phyloP scores from a whole-genome alignment of 805 yeast species.

The Metschnikowia anglica region DNA sequence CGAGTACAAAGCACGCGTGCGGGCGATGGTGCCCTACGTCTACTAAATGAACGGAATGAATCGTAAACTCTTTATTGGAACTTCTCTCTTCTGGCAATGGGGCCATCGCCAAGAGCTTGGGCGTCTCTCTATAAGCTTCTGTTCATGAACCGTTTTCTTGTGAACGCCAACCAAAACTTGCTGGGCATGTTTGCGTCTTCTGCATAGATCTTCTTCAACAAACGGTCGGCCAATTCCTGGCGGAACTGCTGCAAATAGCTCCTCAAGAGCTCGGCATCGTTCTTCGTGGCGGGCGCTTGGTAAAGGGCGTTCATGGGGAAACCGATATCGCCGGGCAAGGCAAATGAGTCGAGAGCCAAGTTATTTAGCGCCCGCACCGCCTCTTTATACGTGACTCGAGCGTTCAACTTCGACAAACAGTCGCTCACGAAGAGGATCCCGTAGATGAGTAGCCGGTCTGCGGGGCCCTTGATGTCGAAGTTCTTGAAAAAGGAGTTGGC shows the following conservation, averaged over 20 bases:
- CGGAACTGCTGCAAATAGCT: constrained; percentile 87
- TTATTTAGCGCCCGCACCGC: constrained; percentile 74
- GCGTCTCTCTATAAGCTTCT: constrained; percentile 54
- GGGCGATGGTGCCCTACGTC: constrained; percentile 33
- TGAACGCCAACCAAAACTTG: constrained; percentile 94
- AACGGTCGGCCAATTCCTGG: constrained; percentile 84
- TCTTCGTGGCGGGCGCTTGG: constrained; percentile 68
- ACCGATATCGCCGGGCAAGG: constrained; percentile 93
- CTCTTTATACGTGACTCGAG: constrained; percentile 51
- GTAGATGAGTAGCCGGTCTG: constrained; percentile 89
- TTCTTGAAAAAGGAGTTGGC: constrained; percentile 96
- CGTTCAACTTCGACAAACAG: constrained; percentile 64
- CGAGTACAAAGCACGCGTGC: constrained; percentile 24
- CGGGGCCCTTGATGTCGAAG: constrained; percentile 93
- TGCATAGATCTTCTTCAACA: constrained; percentile 69
- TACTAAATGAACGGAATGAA: not conserved
- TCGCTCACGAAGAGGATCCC: constrained; percentile 90
- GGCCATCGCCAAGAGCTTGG: not conserved
- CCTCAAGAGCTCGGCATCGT: constrained; percentile 76
- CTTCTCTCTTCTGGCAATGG: too few species aligned
- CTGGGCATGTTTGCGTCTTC: constrained; percentile 65
- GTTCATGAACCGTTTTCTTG: constrained; percentile 94
- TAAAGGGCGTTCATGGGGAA: constrained; percentile 86
- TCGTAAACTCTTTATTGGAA: too few species aligned
- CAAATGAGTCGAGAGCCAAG: constrained; percentile 80